Percentiles rank a stretch among this genome's conserved stretches.
Conservation (phyloP, 2,329 filamentous ascomycete genomes). For the Plenodomus lindquistii region DNA sequence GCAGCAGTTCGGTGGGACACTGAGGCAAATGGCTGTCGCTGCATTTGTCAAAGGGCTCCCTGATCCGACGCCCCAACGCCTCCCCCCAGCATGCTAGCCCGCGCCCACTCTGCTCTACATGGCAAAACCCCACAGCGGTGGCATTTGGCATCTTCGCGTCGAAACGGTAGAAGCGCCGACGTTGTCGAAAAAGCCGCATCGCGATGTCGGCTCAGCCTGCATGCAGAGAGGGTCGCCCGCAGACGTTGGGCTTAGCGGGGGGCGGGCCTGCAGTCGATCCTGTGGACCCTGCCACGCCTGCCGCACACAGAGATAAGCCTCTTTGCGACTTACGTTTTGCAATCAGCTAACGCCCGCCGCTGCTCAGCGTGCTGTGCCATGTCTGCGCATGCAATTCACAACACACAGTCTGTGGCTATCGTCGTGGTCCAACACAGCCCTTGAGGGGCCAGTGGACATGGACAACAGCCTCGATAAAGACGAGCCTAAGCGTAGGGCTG, state of each 20-base stretch:
- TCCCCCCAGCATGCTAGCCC: slow-evolving; percentile 7
- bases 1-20: slow-evolving; percentile 5
- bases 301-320: slow-evolving; percentile 39
- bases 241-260: slow-evolving; percentile 29
- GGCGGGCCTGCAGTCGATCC: slow-evolving; percentile 27
- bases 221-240: slow-evolving; percentile 25
- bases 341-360: slow-evolving; percentile 37
- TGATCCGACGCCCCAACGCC: slow-evolving; percentile 7
- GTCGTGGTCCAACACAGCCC: background rate
- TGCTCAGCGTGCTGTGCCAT: slow-evolving; percentile 14
- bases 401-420: background rate
- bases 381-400: slow-evolving; percentile 14
- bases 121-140: slow-evolving; percentile 33
- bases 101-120: too few species aligned
- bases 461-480: background rate
- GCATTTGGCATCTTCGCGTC: slow-evolving; percentile 10
- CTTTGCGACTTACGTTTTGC: slow-evolving; percentile 32
- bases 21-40: slow-evolving; percentile 15
- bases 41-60: slow-evolving; percentile 12
- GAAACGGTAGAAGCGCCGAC: slow-evolving; percentile 8
- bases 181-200: slow-evolving; percentile 29
- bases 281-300: slow-evolving; percentile 18
- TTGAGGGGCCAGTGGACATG: background rate
- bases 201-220: slow-evolving; percentile 42
- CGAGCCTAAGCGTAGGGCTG: background rate